phyloP scores from a whole-genome alignment of 805 yeast species.

The Metschnikowia lunata region DNA sequence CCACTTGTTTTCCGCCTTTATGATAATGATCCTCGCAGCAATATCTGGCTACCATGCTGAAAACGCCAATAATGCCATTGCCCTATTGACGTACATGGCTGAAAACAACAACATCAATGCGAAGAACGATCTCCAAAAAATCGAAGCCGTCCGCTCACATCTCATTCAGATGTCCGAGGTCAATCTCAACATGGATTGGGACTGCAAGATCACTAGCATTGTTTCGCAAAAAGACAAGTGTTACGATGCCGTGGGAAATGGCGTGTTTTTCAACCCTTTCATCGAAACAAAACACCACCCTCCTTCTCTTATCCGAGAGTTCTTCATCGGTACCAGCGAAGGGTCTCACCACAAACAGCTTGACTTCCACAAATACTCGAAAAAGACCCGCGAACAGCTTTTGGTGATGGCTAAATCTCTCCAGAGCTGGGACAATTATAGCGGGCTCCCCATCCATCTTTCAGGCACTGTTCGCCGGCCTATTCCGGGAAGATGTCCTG shows the following conservation, averaged over 20 bases:
- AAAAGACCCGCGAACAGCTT: constrained; percentile 14
- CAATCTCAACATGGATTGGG: constrained; percentile 19
- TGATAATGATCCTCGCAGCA: constrained; percentile 26
- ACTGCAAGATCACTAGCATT: constrained; percentile 12
- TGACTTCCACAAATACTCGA: constrained; percentile 9
- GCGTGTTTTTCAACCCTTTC: constrained; percentile 14
- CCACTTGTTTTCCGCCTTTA: constrained; percentile 32
- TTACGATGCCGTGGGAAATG: background rate
- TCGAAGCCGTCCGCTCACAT: constrained; percentile 23
- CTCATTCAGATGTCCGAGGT: constrained; percentile 24
- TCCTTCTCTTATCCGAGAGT: background rate
- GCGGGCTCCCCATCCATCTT: constrained; percentile 19
- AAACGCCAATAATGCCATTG: constrained; percentile 16
- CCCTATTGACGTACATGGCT: constrained; percentile 33
- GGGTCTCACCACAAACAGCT: constrained; percentile 7
- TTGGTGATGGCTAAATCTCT: constrained; percentile 21
- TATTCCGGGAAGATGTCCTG: background rate
- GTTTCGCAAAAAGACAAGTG: constrained; percentile 2
- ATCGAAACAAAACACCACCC: constrained; percentile 3
- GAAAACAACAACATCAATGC: constrained; percentile 34
- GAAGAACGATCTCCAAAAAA: constrained; percentile 24
- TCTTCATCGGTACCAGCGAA: background rate
- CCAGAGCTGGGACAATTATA: constrained; percentile 26
- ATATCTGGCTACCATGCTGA: constrained; percentile 9
- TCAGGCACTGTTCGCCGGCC: constrained; percentile 14